A percentile compares a stretch with the other conserved stretches of the same genome.
Evolutionary conservation across 225 moss, liverwort and hornwort species (phyloP).

Genomic region (Anthoceros angustus): DNA sequence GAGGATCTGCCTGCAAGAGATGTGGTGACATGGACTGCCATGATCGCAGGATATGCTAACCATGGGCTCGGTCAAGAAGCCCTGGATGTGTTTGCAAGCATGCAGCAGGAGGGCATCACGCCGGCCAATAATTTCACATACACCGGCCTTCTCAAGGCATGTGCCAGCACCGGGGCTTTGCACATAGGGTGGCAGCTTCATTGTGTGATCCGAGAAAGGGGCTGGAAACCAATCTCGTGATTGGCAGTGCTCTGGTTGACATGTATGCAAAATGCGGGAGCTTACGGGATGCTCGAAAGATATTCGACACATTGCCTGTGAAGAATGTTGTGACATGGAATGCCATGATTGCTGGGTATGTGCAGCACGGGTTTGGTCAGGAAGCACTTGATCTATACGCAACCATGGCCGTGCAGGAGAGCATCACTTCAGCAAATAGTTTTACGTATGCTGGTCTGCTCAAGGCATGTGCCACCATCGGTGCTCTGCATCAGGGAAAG

Average conservation of each 20-base stretch:
- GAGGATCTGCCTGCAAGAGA: not conserved
- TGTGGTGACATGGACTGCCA: constrained; percentile 1
- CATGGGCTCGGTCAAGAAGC: not conserved
- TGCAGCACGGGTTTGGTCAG: not conserved
- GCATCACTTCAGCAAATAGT: not conserved
- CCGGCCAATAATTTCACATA: not conserved
- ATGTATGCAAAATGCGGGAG: constrained; percentile 4
- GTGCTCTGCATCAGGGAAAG: not conserved
- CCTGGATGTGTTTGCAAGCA: not conserved
- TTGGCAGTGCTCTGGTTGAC: not conserved
- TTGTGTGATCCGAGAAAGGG: not conserved
- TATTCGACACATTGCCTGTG: not conserved
- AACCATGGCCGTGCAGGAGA: not conserved
- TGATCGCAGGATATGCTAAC: constrained; percentile 2
- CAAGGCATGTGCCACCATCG: not conserved
- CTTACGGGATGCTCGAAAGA: not conserved
- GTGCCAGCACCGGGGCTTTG: not conserved
- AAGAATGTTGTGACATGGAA: not conserved
- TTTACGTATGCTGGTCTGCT: not conserved
- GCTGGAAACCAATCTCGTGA: not conserved
- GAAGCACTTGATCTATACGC: not conserved
- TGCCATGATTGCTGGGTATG: no score
- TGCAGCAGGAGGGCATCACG: not conserved
- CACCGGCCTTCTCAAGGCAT: not conserved
- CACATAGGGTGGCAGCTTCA: not conserved